phyloP scores from a whole-genome alignment of 148 eudicot genomes.

The Mesembryanthemum crystallinum region DNA sequence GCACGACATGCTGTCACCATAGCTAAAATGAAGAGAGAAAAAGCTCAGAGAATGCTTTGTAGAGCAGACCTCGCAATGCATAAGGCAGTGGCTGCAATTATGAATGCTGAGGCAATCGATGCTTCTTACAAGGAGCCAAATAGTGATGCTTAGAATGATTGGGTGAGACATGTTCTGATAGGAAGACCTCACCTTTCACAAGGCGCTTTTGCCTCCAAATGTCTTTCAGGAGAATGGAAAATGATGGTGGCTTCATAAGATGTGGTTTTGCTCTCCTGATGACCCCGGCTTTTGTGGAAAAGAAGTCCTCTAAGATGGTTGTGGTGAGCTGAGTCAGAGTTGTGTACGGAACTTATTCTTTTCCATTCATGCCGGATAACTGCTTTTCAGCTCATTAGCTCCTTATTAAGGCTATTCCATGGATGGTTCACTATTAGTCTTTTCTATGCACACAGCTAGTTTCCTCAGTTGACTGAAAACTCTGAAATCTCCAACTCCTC shows the following conservation, averaged over 20 bases:
- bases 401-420: slow-evolving; percentile 6
- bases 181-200: neutral
- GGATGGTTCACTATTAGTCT: slow-evolving; percentile 10
- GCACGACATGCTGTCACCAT: slow-evolving; percentile 68
- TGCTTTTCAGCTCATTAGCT: slow-evolving; percentile 17
- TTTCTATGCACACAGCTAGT: slow-evolving; percentile 21
- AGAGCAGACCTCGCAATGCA: slow-evolving; percentile 85
- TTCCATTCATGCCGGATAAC: slow-evolving; percentile 10
- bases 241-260: neutral
- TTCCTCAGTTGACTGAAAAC: slow-evolving; percentile 23
- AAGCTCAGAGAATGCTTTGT: slow-evolving; percentile 70
- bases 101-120: slow-evolving; percentile 83
- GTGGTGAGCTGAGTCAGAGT: slow-evolving; percentile 25
- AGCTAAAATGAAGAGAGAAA: slow-evolving; percentile 80
- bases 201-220: slow-evolving; percentile 1
- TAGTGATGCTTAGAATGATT: slow-evolving; percentile 29
- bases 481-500: slow-evolving; percentile 18
- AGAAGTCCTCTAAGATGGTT: slow-evolving; percentile 23
- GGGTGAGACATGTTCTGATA: slow-evolving; percentile 18
- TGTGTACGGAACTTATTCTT: slow-evolving; percentile 14
- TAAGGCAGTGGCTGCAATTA: slow-evolving; percentile 79
- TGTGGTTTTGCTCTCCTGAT: slow-evolving; percentile 4
- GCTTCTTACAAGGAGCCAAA: slow-evolving; percentile 36
- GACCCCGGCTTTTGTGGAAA: slow-evolving; percentile 20
- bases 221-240: slow-evolving; percentile 3